Evolutionary conservation across 257 asterid species (phyloP).

Genomic region (Echites panduratus): DNA sequence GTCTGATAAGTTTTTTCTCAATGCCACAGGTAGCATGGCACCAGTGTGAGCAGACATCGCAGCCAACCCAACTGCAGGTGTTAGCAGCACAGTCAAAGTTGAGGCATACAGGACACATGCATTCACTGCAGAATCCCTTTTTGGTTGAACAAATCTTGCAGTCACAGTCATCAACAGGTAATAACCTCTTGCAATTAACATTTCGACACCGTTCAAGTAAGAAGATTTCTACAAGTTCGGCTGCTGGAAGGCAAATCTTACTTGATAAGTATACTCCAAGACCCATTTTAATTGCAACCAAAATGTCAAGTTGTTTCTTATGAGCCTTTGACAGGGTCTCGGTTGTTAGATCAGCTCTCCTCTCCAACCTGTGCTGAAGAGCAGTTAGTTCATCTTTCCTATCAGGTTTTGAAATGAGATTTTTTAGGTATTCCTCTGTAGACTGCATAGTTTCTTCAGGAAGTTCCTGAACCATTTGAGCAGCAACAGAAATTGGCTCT

Average conservation of each 20-base stretch:
- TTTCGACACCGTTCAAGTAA: constrained; percentile 75
- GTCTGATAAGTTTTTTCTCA: constrained; percentile 58
- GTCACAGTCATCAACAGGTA: constrained; percentile 83
- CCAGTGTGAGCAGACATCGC: constrained; percentile 86
- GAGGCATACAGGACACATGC: constrained; percentile 91
- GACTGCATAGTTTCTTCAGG: constrained; percentile 64
- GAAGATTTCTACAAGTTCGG: constrained; percentile 72
- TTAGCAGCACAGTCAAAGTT: constrained; percentile 76
- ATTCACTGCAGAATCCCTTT: constrained; percentile 83
- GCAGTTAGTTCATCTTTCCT: constrained; percentile 48
- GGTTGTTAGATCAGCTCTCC: constrained; percentile 66
- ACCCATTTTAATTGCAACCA: constrained; percentile 72
- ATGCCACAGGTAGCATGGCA: constrained; percentile 86
- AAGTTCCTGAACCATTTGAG: constrained; percentile 66
- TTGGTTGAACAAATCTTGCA: constrained; percentile 76
- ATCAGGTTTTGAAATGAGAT: constrained; percentile 41
- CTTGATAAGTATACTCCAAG: constrained; percentile 45
- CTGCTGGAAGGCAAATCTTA: constrained; percentile 34
- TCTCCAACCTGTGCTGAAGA: constrained; percentile 64
- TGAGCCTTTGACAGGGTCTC: constrained; percentile 75
- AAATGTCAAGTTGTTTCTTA: constrained; percentile 61
- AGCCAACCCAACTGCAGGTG: constrained; percentile 97
- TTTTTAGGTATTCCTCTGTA: constrained; percentile 54
- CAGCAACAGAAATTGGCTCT: constrained; percentile 56
- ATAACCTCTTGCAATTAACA: constrained; percentile 51